phyloP scores from a whole-genome alignment of 1,139 yeast genomes.

The Candida albicans region DNA sequence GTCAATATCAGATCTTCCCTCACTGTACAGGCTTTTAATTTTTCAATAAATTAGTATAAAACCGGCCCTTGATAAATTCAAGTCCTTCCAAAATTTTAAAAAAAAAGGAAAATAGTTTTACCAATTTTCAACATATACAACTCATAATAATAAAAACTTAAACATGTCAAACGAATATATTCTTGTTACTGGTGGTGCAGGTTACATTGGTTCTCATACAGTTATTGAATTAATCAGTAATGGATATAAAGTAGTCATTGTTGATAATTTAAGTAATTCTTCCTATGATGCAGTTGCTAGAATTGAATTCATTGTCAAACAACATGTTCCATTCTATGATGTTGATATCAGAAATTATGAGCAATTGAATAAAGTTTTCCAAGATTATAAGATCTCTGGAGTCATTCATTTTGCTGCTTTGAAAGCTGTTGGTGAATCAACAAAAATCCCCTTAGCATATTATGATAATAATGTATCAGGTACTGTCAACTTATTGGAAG shows the following conservation, averaged over 20 bases:
- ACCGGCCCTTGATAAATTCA: too few species aligned
- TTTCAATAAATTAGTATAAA: too few species aligned
- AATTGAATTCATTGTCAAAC: constrained; percentile 54
- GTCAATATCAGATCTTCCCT: too few species aligned
- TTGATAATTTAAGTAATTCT: constrained; percentile 71
- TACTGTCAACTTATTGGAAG: constrained; percentile 57
- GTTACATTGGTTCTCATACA: constrained; percentile 84
- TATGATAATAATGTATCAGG: constrained; percentile 72
- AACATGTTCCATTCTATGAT: constrained; percentile 55
- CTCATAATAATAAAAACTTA: not conserved
- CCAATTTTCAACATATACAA: not conserved
- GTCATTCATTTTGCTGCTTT: constrained; percentile 86
- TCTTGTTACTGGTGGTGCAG: constrained; percentile 85
- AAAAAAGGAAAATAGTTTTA: too few species aligned
- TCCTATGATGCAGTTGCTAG: constrained; percentile 68
- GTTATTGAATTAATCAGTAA: constrained; percentile 63
- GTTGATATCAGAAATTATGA: constrained; percentile 58
- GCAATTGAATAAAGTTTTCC: constrained; percentile 49
- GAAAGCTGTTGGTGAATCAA: constrained; percentile 84
- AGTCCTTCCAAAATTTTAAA: too few species aligned
- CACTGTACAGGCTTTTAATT: too few species aligned
- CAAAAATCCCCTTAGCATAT: constrained; percentile 67
- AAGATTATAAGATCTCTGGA: constrained; percentile 51
- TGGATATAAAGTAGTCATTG: constrained; percentile 68
- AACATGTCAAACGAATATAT: constrained; percentile 37